A percentile compares a stretch with the other conserved stretches of the same genome.
Conservation (phyloP, 306 rosid genomes). For the Prunus mume region DNA sequence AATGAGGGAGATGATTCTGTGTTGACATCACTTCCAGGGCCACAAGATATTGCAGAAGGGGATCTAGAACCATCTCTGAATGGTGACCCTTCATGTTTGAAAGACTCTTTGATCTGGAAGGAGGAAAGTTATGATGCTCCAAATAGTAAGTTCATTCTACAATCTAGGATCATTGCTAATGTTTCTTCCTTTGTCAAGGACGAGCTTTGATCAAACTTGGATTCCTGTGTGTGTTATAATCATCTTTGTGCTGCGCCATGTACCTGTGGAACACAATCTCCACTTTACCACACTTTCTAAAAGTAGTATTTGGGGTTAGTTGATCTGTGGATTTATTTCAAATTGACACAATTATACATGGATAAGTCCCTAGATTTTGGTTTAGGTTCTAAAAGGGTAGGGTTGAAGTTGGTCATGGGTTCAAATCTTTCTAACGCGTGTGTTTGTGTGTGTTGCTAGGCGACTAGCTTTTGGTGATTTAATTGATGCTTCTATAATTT, state of each 20-base stretch:
- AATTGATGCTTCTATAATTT: neutral
- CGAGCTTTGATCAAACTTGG: neutral
- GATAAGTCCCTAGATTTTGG: neutral
- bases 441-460: neutral
- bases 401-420: neutral
- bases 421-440: neutral
- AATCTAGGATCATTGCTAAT: slow-evolving; percentile 10
- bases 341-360: neutral
- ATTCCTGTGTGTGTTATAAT: neutral
- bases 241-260: neutral
- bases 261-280: neutral
- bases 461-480: neutral
- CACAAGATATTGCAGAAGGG: slow-evolving; percentile 19
- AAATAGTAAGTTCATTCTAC: slow-evolving; percentile 57
- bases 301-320: neutral
- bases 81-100: slow-evolving; percentile 36
- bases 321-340: neutral
- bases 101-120: slow-evolving; percentile 49
- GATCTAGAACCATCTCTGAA: slow-evolving; percentile 39
- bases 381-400: neutral
- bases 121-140: slow-evolving; percentile 76
- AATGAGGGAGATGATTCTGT: slow-evolving; percentile 35
- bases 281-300: neutral
- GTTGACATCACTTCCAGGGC: slow-evolving; percentile 32
- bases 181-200: slow-evolving; percentile 13